Evolutionary conservation across 352 stramenopile genomes (phyloP).

Genomic region (Pythium pyrilobum): DNA sequence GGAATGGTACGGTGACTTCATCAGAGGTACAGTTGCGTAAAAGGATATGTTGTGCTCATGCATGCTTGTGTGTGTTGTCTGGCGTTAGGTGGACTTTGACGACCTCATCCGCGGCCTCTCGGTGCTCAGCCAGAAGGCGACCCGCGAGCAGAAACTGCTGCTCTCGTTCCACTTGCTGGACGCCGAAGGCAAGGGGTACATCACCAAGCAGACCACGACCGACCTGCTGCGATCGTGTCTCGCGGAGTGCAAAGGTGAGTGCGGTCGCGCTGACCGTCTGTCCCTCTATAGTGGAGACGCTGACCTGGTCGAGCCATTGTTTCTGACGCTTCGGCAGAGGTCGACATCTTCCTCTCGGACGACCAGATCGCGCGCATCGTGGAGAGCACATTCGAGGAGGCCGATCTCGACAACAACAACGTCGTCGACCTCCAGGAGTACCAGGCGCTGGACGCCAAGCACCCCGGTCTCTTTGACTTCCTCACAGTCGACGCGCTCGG

Average conservation of each 20-base stretch:
- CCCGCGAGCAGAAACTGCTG: constrained; percentile 83
- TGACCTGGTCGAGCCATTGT: neutral
- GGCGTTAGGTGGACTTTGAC: constrained; percentile 67
- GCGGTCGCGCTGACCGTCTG: neutral
- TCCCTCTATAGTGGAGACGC: neutral
- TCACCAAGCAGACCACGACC: constrained; percentile 80
- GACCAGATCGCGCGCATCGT: constrained; percentile 75
- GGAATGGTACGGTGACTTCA: constrained; percentile 40
- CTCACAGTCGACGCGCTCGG: constrained; percentile 81
- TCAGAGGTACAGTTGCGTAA: too few species aligned
- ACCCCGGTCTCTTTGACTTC: constrained; percentile 82
- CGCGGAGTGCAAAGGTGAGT: constrained; percentile 73
- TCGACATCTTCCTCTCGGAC: constrained; percentile 76
- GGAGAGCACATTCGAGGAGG: constrained; percentile 80
- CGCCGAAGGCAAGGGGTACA: constrained; percentile 70
- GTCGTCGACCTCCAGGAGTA: constrained; percentile 81
- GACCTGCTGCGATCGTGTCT: constrained; percentile 80
- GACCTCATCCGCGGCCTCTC: constrained; percentile 77
- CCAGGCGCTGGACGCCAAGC: constrained; percentile 72
- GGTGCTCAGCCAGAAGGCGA: constrained; percentile 80
- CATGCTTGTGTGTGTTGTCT: neutral
- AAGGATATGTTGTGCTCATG: neutral
- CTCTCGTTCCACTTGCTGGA: constrained; percentile 84
- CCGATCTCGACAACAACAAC: constrained; percentile 68
- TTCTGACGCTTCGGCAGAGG: constrained; percentile 27